Conservation (phyloP, 805 yeast species). For the Saccharomycopsis sp. region DNA sequence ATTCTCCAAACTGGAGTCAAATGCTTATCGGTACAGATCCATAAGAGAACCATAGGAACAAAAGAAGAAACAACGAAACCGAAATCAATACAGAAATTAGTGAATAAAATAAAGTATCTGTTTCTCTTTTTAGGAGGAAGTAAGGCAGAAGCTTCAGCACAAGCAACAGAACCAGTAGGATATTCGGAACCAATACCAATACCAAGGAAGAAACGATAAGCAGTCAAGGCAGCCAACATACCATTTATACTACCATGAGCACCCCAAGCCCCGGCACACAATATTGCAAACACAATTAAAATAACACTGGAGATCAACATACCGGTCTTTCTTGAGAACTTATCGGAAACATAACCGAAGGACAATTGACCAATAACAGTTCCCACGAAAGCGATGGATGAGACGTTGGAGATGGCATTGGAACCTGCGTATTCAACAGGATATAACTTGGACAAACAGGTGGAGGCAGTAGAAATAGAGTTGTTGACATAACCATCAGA, state of each 20-base stretch:
- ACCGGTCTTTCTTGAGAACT: slow-evolving; percentile 71
- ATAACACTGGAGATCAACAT: slow-evolving; percentile 75
- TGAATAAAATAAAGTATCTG: slow-evolving; percentile 84
- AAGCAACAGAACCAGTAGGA: slow-evolving; percentile 89
- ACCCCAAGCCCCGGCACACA: slow-evolving; percentile 89
- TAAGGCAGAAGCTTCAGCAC: slow-evolving; percentile 81
- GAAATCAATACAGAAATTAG: slow-evolving; percentile 78
- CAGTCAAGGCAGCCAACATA: slow-evolving; percentile 76
- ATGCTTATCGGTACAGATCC: slow-evolving; percentile 72
- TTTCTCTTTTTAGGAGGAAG: slow-evolving; percentile 80
- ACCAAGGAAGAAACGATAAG: slow-evolving; percentile 83
- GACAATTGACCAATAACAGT: slow-evolving; percentile 79
- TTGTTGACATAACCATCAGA: slow-evolving; percentile 92
- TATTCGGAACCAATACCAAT: slow-evolving; percentile 92
- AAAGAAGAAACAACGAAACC: slow-evolving; percentile 83
- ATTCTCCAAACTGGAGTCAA: slow-evolving; percentile 87
- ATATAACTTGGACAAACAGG: slow-evolving; percentile 65
- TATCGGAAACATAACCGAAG: slow-evolving; percentile 79
- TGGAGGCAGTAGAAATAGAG: slow-evolving; percentile 69
- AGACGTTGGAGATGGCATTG: slow-evolving; percentile 67
- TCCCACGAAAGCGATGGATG: slow-evolving; percentile 88
- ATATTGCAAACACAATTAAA: slow-evolving; percentile 69
- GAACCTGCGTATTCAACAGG: slow-evolving; percentile 57
- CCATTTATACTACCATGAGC: slow-evolving; percentile 55
- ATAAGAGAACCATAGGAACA: slow-evolving; percentile 77